phyloP scores from a whole-genome alignment of 768 basidiomycete genomes.

The Rhodotorula sphaerocarpa region DNA sequence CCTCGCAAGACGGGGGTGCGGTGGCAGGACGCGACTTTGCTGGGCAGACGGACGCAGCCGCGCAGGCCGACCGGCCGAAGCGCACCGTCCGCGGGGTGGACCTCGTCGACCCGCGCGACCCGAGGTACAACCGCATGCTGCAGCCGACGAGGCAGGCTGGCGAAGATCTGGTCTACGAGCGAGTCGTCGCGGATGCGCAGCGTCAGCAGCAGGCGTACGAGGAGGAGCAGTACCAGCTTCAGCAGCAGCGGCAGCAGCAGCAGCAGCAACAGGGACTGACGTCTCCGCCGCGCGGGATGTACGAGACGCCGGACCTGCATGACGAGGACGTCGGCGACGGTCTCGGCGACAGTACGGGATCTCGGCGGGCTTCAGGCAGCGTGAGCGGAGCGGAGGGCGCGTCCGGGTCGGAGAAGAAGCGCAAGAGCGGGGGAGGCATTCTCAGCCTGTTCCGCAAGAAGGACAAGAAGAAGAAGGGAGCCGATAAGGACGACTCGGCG shows the following conservation, averaged over 20 bases:
- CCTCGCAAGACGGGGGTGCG: too few relatives aligned
- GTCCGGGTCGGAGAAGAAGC: conserved; percentile 30
- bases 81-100: conserved; percentile 28
- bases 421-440: conserved; percentile 56
- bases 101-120: conserved; percentile 33
- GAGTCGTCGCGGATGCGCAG: conserved; percentile 4
- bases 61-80: too few relatives aligned
- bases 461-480: conserved; percentile 66
- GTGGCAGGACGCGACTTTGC: too few relatives aligned
- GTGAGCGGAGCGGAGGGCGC: neutral
- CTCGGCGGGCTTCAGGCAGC: conserved; percentile 2
- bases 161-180: conserved; percentile 24
- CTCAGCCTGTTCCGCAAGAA: conserved; percentile 62
- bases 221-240: neutral
- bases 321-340: neutral
- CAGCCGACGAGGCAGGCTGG: conserved; percentile 27
- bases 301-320: too few relatives aligned
- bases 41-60: too few relatives aligned
- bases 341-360: neutral
- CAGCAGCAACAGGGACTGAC: neutral
- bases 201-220: neutral
- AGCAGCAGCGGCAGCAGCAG: neutral
- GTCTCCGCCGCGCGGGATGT: too few relatives aligned
- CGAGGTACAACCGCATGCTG: conserved; percentile 29
- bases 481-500: conserved; percentile 25